phyloP scores from a whole-genome alignment of 2,329 filamentous ascomycete genomes.

The Neonectria punicea region DNA sequence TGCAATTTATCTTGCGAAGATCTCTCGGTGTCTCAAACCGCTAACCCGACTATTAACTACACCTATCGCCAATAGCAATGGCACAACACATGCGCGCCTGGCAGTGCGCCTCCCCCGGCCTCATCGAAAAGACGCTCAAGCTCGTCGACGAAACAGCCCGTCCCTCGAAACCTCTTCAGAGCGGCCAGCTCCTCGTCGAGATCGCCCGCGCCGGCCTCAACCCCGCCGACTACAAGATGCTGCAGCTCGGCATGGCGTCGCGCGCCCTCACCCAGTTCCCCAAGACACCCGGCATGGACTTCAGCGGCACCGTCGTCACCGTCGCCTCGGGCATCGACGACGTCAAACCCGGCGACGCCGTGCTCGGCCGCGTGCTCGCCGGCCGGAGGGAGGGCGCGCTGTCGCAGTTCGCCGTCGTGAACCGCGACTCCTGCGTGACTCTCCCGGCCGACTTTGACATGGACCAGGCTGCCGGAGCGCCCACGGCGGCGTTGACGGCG shows the following conservation, averaged over 20 bases:
- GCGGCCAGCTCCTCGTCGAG: constrained; percentile 53
- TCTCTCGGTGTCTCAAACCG: not conserved
- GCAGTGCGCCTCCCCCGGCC: constrained; percentile 42
- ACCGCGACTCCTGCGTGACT: constrained; percentile 47
- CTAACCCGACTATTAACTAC: not conserved
- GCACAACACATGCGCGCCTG: constrained; percentile 44
- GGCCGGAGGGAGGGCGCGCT: constrained; percentile 52
- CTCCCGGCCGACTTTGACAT: constrained; percentile 53
- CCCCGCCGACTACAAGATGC: constrained; percentile 61
- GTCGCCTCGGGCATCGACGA: constrained; percentile 42
- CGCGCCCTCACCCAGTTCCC: constrained; percentile 49
- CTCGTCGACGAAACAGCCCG: constrained; percentile 32
- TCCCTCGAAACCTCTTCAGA: constrained; percentile 35
- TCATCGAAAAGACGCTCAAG: constrained; percentile 36
- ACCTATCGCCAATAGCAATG: constrained; percentile 29
- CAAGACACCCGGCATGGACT: constrained; percentile 60
- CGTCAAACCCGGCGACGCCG: constrained; percentile 53
- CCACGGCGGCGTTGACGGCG: constrained; percentile 59
- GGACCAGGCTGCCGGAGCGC: constrained; percentile 55
- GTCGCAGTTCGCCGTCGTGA: constrained; percentile 53
- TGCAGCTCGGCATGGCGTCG: constrained; percentile 53
- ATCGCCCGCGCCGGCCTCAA: constrained; percentile 58
- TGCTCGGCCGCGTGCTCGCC: constrained; percentile 53
- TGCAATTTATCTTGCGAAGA: not conserved
- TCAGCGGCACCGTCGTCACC: constrained; percentile 59